Conservation (phyloP, 352 stramenopile species). For the Pythium chondricola region DNA sequence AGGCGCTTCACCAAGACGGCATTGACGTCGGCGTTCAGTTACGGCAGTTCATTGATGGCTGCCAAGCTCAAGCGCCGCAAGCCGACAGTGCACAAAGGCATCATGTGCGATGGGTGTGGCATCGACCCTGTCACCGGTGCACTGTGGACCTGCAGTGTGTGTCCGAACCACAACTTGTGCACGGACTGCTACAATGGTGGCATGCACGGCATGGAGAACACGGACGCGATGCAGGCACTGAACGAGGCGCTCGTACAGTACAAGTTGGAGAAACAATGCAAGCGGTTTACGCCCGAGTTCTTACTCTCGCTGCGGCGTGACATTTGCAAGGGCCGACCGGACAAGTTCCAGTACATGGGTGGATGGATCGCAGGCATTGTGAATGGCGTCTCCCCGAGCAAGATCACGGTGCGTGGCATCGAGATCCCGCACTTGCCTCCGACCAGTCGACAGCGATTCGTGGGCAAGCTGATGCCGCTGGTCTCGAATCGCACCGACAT, state of each 20-base stretch:
- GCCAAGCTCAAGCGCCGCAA: slow-evolving; percentile 67
- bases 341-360: slow-evolving; percentile 83
- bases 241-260: slow-evolving; percentile 65
- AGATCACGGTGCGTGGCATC: slow-evolving; percentile 77
- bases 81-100: slow-evolving; percentile 48
- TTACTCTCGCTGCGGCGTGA: slow-evolving; percentile 63
- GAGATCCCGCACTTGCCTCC: slow-evolving; percentile 64
- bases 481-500: slow-evolving; percentile 80
- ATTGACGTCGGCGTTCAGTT: slow-evolving; percentile 57
- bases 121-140: slow-evolving; percentile 58
- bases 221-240: slow-evolving; percentile 56
- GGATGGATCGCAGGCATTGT: slow-evolving; percentile 80
- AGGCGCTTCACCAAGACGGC: slow-evolving; percentile 37
- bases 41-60: slow-evolving; percentile 52
- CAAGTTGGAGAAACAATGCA: slow-evolving; percentile 73
- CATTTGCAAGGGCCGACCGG: slow-evolving; percentile 69
- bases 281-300: slow-evolving; percentile 69
- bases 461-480: slow-evolving; percentile 69
- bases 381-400: slow-evolving; percentile 47
- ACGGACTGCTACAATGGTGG: slow-evolving; percentile 63
- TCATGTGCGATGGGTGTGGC: slow-evolving; percentile 69
- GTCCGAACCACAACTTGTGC: slow-evolving; percentile 65
- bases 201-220: slow-evolving; percentile 70
- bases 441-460: slow-evolving; percentile 55
- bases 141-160: slow-evolving; percentile 70